phyloP scores from a whole-genome alignment of 2,329 filamentous ascomycete species.

The Periconia digitata region DNA sequence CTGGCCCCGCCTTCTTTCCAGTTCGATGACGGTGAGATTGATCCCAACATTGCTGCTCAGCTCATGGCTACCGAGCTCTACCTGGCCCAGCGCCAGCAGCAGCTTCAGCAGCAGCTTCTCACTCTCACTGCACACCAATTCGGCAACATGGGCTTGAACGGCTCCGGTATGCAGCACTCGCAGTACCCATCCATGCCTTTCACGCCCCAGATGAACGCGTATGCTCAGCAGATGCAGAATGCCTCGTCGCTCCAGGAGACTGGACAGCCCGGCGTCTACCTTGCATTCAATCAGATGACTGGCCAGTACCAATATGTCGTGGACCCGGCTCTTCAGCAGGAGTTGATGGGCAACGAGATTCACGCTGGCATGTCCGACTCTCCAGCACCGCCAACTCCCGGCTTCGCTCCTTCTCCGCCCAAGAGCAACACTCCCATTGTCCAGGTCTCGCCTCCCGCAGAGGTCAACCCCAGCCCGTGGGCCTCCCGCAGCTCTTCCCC shows the following conservation, averaged over 20 bases:
- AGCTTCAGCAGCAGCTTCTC: constrained; percentile 88
- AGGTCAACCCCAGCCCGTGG: constrained; percentile 54
- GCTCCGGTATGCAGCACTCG: constrained; percentile 39
- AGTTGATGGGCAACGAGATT: constrained; percentile 22
- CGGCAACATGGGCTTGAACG: constrained; percentile 66
- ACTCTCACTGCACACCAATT: constrained; percentile 65
- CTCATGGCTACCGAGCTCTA: constrained; percentile 89
- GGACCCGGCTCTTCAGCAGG: constrained; percentile 63
- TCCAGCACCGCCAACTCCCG: constrained; percentile 50
- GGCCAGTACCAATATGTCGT: constrained; percentile 82
- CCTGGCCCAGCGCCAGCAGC: constrained; percentile 90
- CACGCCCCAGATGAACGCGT: constrained; percentile 59
- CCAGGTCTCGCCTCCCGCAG: constrained; percentile 78
- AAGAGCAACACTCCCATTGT: constrained; percentile 58
- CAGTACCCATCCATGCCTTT: constrained; percentile 55
- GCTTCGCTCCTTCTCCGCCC: constrained; percentile 40
- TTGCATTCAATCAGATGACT: constrained; percentile 82
- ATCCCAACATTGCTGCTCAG: constrained; percentile 84
- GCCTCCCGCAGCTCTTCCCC: constrained; percentile 65
- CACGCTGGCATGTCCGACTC: constrained; percentile 47
- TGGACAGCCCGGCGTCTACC: constrained; percentile 74
- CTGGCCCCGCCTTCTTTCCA: constrained; percentile 80
- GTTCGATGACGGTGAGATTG: constrained; percentile 71
- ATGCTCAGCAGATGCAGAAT: constrained; percentile 68
- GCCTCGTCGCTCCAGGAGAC: constrained; percentile 67